Evolutionary conservation across 1,284 basidiomycete species (phyloP), one percentile per base, ranked within the genome.

Genomic region (Cryptococcus sp.): DNA sequence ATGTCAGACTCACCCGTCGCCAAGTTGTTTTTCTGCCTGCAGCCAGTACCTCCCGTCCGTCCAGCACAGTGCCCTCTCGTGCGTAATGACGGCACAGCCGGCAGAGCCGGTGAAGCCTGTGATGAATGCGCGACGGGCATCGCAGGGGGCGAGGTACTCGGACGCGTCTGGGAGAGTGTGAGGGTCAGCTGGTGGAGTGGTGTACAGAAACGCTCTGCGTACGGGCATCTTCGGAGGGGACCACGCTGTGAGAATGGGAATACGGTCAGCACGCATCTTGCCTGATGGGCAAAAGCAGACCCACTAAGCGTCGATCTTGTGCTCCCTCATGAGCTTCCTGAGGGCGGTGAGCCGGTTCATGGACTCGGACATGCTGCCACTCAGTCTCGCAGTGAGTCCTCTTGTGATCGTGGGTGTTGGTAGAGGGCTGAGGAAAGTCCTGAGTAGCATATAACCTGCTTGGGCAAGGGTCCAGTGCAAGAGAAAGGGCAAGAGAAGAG

Each of bases 11-110:
- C 83, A 75, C 76, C 71, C 89, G 83, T 82, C 68, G 69, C 95
- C 91, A 48, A 98, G 80, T 78, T 98, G 88, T 67, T 94, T 85
- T 57, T 83, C 85, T 0, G 94, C 95, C 77, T 98, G 95, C 13
- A 96, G 79, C 71, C 89, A 96, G 76, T 98, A 98, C 45, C 95
- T 80, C 1, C 94, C 94, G 78, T 97, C 94, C 1, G 93, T 96
- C 74, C 75, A 76, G 53, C 70, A 75, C 28, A 64, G 61, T 23
- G 90, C 91, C 28, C 84, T 80, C 28, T 85, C 80, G 49, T 80
- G 74, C 0, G 91, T 92, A 20, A 97, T 80, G 47, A 95, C 78
- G 15, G 90, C 95, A 65, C 83, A 88, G 60, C 89, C 94, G 59
- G 94, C 92, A 20, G 91, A 95, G 38, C 94, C 95, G 59, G 84